Evolutionary conservation across 306 rosid genomes (phyloP).

Genomic region (Spatholobus suberectus): DNA sequence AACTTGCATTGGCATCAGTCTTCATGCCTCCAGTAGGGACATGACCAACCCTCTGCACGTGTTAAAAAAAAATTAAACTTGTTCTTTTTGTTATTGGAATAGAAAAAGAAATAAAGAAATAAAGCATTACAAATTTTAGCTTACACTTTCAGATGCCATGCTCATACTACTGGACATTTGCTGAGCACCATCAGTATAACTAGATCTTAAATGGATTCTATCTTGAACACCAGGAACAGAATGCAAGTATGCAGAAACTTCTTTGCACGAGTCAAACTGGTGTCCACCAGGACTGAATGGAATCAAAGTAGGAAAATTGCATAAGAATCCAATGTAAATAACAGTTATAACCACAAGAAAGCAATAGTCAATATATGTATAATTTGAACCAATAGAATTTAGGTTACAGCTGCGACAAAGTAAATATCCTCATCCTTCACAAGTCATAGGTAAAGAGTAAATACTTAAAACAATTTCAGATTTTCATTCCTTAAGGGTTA

Average conservation of each 20-base stretch:
- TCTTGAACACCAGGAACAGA: slow-evolving; percentile 53
- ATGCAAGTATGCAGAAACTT: slow-evolving; percentile 65
- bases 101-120: not conserved
- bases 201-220: slow-evolving; percentile 40
- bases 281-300: slow-evolving; percentile 81
- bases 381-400: not conserved
- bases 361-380: slow-evolving; percentile 28
- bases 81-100: not conserved
- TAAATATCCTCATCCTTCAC: slow-evolving; percentile 8
- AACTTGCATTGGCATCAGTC: slow-evolving; percentile 47
- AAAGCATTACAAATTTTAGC: slow-evolving; percentile 40
- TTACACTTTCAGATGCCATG: slow-evolving; percentile 59
- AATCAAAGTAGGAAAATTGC: slow-evolving; percentile 49
- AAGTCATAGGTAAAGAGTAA: not conserved
- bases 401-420: slow-evolving; percentile 21
- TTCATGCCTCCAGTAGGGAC: slow-evolving; percentile 45
- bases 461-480: not conserved
- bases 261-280: slow-evolving; percentile 77
- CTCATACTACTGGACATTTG: slow-evolving; percentile 44
- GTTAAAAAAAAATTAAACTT: slow-evolving; percentile 27
- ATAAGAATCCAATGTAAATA: slow-evolving; percentile 43
- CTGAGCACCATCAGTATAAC: slow-evolving; percentile 48
- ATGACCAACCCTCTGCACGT: slow-evolving; percentile 46
- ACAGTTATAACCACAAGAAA: slow-evolving; percentile 31
- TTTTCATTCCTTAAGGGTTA: not conserved